Evolutionary conservation across 805 yeast species (phyloP).

Genomic region (Candida xyloterini): DNA sequence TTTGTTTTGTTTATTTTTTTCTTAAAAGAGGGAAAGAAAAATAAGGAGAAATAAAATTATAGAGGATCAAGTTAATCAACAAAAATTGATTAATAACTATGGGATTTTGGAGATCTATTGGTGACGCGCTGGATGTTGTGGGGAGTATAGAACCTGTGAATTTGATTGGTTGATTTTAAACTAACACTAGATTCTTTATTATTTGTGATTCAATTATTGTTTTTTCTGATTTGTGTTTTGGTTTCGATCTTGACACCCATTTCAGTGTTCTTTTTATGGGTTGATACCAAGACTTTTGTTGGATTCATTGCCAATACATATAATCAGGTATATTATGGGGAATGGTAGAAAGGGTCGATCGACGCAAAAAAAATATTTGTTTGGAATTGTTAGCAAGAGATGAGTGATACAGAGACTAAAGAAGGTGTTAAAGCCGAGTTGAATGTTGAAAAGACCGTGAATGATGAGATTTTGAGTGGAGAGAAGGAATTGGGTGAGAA

Average conservation of each 20-base stretch:
- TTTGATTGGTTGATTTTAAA: not conserved
- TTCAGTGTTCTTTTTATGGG: slow-evolving; percentile 7
- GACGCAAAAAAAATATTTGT: slow-evolving; percentile 9
- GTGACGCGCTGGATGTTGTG: not conserved
- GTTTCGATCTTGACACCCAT: slow-evolving; percentile 3
- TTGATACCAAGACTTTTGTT: slow-evolving; percentile 3
- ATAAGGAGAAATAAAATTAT: not conserved
- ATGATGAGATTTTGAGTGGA: slow-evolving; percentile 4
- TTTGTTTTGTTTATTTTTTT: slow-evolving; percentile 9
- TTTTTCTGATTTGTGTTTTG: slow-evolving; percentile 1
- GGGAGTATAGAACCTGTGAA: slow-evolving; percentile 5
- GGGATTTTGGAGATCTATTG: not conserved
- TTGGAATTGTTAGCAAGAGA: slow-evolving; percentile 6
- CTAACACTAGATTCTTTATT: not conserved
- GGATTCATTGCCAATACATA: slow-evolving; percentile 1
- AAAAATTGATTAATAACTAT: not conserved
- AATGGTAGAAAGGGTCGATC: slow-evolving; percentile 5
- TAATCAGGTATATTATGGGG: slow-evolving; percentile 4
- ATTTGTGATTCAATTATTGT: not conserved
- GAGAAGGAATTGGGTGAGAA: slow-evolving; percentile 3
- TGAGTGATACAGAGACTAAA: slow-evolving; percentile 3
- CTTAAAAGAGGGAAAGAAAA: slow-evolving; percentile 4
- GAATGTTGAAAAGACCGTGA: slow-evolving; percentile 4
- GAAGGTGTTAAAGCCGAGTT: slow-evolving; percentile 11
- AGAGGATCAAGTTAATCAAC: not conserved